Conservation (phyloP, 768 basidiomycete species). For the Lactifluus volemus region DNA sequence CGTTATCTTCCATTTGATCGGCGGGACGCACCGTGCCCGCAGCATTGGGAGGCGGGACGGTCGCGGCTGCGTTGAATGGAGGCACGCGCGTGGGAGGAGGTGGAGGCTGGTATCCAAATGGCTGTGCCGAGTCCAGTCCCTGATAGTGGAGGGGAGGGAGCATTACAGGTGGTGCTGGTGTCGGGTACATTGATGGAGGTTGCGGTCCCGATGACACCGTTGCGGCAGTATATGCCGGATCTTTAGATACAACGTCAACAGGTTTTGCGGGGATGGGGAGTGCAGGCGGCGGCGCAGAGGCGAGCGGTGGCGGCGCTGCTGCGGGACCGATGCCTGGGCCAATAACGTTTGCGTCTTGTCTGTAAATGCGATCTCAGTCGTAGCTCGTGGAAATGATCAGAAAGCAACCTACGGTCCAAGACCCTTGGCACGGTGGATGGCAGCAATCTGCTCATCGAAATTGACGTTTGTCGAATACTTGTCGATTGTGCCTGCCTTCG, state of each 20-base stretch:
- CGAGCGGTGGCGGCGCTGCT: conserved; percentile 54
- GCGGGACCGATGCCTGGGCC: conserved; percentile 84
- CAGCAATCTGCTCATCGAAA: conserved; percentile 96
- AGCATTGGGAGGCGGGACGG: conserved; percentile 32
- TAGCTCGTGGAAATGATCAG: conserved; percentile 2
- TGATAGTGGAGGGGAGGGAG: conserved; percentile 81
- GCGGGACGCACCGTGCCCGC: conserved; percentile 69
- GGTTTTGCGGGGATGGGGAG: conserved; percentile 62
- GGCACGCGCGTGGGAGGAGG: conserved; percentile 28
- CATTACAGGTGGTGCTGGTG: conserved; percentile 56
- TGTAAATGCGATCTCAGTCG: conserved; percentile 24
- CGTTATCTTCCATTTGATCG: conserved; percentile 69
- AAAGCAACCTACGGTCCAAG: conserved; percentile 62
- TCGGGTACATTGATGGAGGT: conserved; percentile 64
- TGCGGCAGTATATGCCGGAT: conserved; percentile 65
- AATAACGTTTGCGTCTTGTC: conserved; percentile 70
- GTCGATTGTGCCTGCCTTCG: conserved; percentile 85
- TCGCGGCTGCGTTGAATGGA: conserved; percentile 54
- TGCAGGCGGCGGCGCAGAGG: conserved; percentile 58
- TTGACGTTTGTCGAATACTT: conserved; percentile 91
- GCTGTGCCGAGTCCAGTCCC: conserved; percentile 64
- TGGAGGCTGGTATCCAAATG: conserved; percentile 72
- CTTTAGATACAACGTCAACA: conserved; percentile 32
- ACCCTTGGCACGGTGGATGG: conserved; percentile 89
- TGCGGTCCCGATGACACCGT: conserved; percentile 89